Evolutionary conservation across 2,329 filamentous ascomycete species (phyloP).

Genomic region (Diaporthe eres): DNA sequence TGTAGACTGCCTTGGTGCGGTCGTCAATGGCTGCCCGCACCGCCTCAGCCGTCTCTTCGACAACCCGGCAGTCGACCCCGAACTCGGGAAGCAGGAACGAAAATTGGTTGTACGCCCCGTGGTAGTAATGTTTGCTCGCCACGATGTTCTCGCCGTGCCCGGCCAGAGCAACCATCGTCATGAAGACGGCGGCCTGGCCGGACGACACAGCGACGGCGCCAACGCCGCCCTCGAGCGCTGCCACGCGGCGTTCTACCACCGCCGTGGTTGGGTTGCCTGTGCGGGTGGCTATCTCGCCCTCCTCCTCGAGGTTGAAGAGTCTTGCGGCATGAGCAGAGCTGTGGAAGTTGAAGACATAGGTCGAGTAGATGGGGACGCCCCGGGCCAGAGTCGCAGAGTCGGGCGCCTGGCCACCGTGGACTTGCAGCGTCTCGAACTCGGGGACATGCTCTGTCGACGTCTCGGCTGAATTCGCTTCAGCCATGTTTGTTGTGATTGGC

Average conservation of each 20-base stretch:
- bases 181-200: conserved; percentile 20
- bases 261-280: conserved; percentile 16
- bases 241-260: conserved; percentile 71
- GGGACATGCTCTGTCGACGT: neutral
- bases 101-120: conserved; percentile 61
- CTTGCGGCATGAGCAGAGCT: conserved; percentile 30
- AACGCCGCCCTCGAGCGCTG: conserved; percentile 66
- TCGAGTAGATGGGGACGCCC: conserved; percentile 79
- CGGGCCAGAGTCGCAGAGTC: conserved; percentile 75
- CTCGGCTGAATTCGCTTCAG: neutral
- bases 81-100: conserved; percentile 12
- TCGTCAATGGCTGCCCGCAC: conserved; percentile 75
- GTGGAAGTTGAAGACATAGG: conserved; percentile 73
- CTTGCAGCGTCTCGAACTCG: conserved; percentile 67
- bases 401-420: conserved; percentile 73
- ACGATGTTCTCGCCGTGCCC: conserved; percentile 1
- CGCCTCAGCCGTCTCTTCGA: conserved; percentile 57
- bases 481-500: neutral
- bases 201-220: neutral
- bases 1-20: conserved; percentile 76
- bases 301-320: conserved; percentile 33
- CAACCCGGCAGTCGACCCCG: neutral
- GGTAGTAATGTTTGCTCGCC: conserved; percentile 7
- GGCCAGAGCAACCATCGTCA: neutral
- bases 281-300: conserved; percentile 34